Percentiles rank a stretch among this genome's conserved stretches.
phyloP scores from a whole-genome alignment of 306 rosid genomes.

The Sophora flavescens region DNA sequence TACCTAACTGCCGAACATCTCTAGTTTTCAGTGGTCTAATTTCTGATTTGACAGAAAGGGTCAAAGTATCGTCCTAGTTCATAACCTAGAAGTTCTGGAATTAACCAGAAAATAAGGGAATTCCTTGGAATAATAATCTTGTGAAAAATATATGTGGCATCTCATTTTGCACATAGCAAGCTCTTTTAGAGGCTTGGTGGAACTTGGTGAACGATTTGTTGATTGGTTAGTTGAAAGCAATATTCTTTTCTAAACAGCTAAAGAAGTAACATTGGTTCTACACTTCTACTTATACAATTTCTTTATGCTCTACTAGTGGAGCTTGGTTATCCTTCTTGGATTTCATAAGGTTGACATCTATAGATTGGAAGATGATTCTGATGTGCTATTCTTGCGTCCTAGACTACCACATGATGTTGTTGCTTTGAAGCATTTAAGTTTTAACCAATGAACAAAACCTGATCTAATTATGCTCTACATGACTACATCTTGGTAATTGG shows the following conservation, averaged over 20 bases:
- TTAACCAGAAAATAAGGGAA: background rate
- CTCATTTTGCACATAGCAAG: background rate
- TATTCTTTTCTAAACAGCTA: conserved; percentile 7
- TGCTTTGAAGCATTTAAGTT: background rate
- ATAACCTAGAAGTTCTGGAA: background rate
- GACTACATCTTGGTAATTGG: background rate
- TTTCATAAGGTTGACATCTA: background rate
- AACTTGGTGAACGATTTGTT: background rate
- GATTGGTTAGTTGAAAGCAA: conserved; percentile 11
- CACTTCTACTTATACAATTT: conserved; percentile 6
- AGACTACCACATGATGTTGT: background rate
- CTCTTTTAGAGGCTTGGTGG: background rate
- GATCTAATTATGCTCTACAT: conserved; percentile 4
- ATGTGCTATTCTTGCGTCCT: conserved; percentile 14
- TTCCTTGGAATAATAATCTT: background rate
- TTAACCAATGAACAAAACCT: background rate
- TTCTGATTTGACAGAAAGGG: background rate
- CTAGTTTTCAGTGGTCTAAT: background rate
- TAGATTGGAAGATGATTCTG: background rate
- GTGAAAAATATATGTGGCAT: background rate
- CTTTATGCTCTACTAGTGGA: background rate
- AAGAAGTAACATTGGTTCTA: background rate
- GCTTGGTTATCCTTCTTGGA: background rate
- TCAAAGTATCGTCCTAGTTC: background rate
- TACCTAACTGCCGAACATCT: background rate